Evolutionary conservation across 1,284 basidiomycete genomes (phyloP).

Genomic region (Ustilago lituana): DNA sequence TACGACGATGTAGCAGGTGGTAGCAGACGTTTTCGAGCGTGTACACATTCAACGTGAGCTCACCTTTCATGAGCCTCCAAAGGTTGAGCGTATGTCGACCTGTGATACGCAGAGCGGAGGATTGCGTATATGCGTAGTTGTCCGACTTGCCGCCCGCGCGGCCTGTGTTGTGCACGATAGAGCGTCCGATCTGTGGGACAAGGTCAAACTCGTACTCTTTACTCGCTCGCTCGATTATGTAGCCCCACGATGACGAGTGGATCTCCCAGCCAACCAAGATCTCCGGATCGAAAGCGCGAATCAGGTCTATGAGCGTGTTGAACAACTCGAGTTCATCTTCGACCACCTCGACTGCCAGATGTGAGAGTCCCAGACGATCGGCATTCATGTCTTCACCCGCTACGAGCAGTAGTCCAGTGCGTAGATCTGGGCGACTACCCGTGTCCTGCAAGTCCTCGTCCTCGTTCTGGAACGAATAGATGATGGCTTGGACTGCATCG

Average conservation of each 20-base stretch:
- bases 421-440: slow-evolving; percentile 48
- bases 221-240: slow-evolving; percentile 77
- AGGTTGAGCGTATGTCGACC: slow-evolving; percentile 91
- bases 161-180: slow-evolving; percentile 56
- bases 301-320: slow-evolving; percentile 79
- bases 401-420: slow-evolving; percentile 53
- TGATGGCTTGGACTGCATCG: slow-evolving; percentile 78
- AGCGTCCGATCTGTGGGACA: slow-evolving; percentile 67
- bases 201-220: slow-evolving; percentile 64
- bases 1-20: slow-evolving; percentile 57
- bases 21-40: slow-evolving; percentile 88
- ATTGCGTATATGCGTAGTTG: slow-evolving; percentile 75
- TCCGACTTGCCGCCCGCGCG: slow-evolving; percentile 55
- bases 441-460: slow-evolving; percentile 67
- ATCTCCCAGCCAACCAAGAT: slow-evolving; percentile 92
- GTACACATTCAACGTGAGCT: slow-evolving; percentile 81
- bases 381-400: slow-evolving; percentile 7
- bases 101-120: slow-evolving; percentile 82
- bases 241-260: slow-evolving; percentile 89
- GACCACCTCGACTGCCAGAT: slow-evolving; percentile 72
- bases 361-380: slow-evolving; percentile 50
- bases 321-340: slow-evolving; percentile 82
- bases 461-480: slow-evolving; percentile 76
- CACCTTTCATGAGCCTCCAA: slow-evolving; percentile 90
- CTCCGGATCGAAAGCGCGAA: slow-evolving; percentile 86